These are phyloP conservation scores for Syzygium jambos DNA, from an alignment of 345 rosid species.

Conservation along the genomic window DNA sequence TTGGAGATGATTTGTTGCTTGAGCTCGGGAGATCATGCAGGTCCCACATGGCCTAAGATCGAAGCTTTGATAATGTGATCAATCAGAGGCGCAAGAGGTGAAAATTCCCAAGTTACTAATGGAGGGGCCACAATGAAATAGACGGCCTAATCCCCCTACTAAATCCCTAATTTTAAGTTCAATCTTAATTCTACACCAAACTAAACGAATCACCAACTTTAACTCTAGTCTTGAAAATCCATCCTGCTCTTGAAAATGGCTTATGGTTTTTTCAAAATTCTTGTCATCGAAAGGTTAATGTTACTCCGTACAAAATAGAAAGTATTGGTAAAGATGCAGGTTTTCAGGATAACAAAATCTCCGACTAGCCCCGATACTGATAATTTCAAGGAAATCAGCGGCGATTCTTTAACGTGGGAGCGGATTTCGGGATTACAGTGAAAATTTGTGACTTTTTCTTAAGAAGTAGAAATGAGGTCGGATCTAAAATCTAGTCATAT, in stretches of 20 bases:
- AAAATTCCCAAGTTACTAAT: not conserved
- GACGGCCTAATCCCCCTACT: not conserved
- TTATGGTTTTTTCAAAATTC: rapidly evolving
- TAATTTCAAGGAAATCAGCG: not conserved
- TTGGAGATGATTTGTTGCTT: too few relatives aligned
- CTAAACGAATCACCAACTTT: not conserved
- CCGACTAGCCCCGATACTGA: rapidly evolving
- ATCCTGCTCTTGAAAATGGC: rapidly evolving
- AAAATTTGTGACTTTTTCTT: not conserved
- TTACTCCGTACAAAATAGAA: rapidly evolving
- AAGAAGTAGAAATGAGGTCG: not conserved
- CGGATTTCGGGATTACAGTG: not conserved
- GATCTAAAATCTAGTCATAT: not conserved
- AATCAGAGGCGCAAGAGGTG: not conserved
- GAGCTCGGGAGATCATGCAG: not conserved
- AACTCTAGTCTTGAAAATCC: not conserved
- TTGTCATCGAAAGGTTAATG: rapidly evolving
- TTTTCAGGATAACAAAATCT: too few relatives aligned
- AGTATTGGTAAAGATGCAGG: rapidly evolving
- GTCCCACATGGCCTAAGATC: not conserved
- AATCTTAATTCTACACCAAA: rapidly evolving
- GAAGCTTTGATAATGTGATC: not conserved
- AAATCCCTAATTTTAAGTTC: not conserved
- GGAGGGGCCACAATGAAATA: not conserved
- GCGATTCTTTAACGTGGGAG: too few relatives aligned